Conservation (phyloP, 257 asterid species). For the Solanum sitiens region DNA sequence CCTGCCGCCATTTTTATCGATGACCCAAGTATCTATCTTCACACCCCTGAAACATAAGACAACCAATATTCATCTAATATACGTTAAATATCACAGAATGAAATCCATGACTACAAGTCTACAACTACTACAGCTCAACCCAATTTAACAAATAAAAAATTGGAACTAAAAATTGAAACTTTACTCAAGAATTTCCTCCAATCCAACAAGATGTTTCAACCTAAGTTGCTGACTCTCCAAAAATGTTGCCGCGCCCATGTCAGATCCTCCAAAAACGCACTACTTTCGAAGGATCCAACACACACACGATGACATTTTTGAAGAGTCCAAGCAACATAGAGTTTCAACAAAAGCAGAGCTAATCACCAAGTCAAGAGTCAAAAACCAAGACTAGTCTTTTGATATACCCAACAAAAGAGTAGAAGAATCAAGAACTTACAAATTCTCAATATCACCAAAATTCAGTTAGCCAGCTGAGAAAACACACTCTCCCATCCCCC, state of each 20-base stretch:
- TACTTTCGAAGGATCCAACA: no score
- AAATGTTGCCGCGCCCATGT: no score
- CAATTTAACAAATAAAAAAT: no score
- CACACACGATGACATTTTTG: no score
- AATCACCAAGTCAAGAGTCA: background rate
- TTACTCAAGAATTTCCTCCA: background rate
- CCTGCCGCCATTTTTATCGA: conserved; percentile 67
- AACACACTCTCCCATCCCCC: background rate
- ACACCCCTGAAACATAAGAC: conserved; percentile 16
- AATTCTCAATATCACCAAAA: background rate
- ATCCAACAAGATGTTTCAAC: background rate
- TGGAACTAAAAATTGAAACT: background rate
- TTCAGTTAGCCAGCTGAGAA: background rate
- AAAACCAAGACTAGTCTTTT: background rate
- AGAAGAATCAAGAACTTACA: background rate
- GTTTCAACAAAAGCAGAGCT: background rate
- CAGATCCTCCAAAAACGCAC: no score
- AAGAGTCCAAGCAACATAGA: no score
- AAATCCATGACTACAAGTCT: no score
- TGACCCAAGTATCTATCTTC: conserved; percentile 9
- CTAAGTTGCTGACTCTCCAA: no score
- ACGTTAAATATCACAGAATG: background rate
- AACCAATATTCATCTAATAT: background rate
- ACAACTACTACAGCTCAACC: no score
- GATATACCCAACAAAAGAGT: background rate